Evolutionary conservation across 192 early-diverging fungal genomes (phyloP), one percentile per base, ranked within the genome.

Genomic region (Bifiguratus adelaidae): DNA sequence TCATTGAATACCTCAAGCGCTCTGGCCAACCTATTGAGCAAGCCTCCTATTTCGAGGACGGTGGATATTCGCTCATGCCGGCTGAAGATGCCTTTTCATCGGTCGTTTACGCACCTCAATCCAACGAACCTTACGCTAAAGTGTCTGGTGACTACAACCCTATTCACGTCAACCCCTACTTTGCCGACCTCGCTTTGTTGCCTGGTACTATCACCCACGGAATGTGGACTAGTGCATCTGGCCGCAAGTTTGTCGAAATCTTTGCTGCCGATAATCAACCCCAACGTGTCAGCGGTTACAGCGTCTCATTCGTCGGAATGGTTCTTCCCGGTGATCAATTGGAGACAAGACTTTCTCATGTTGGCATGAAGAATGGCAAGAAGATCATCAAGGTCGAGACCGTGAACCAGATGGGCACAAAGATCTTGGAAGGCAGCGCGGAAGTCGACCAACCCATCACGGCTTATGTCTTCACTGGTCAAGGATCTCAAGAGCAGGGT

Each of bases 121-220:
- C 84, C 59, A 96, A 96, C 72, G 73, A 78, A 38, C 75, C 82
- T 50, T 96, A 96, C 73, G 85, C 91, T 32, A 68, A 76, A 51
- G 80, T 82, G 20, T 91, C 89, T 11, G 85, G 83, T 46, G 92
- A 96, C 59, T 81, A 83, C 72, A 96, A 96, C 63, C 92, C 92
- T 35, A 96, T 96, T 63, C 92, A 96, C 73, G 86, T 88, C 51
- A 91, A 91, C 77, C 78, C 83, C 41, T 92, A 88, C 80, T 92
- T 96, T 78, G 84, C 91, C 56, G 85, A 88, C 53, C 65, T 90
- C 20, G 89, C 91, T 22, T 72, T 79, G 41, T 80, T 96, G 35
- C 89, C 92, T 21, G 89, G 87, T 42, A 91, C 91, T 24, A 96
- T 96, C 52, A 91, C 91, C 24, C 92, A 96, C 68, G 92, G 92